A percentile compares a stretch with the other conserved stretches of the same genome.
Evolutionary conservation across 169 alveolate species (phyloP).

Genomic region (Babesia microti): DNA sequence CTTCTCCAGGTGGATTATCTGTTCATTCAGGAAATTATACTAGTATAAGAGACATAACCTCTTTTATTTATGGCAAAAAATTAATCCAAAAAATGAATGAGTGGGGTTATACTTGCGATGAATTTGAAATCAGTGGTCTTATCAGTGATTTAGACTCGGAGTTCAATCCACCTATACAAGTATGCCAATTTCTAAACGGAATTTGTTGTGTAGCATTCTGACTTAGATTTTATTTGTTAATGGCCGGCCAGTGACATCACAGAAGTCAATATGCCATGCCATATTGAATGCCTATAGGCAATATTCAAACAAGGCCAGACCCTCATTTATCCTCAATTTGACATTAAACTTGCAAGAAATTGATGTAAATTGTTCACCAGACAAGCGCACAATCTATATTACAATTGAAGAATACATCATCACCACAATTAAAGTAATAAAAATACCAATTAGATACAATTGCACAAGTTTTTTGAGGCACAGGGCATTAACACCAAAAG

Average conservation of each 20-base stretch:
- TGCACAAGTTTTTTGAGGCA: conserved; percentile 5
- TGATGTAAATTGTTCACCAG: conserved; percentile 59
- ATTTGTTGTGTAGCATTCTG: too few species aligned
- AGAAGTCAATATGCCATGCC: conserved; percentile 41
- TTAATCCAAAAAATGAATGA: conserved; percentile 45
- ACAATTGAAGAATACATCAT: conserved; percentile 44
- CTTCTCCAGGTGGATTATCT: conserved; percentile 30
- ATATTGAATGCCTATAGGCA: conserved; percentile 44
- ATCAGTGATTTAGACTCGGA: too few species aligned
- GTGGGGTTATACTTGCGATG: conserved; percentile 19
- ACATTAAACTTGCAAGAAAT: conserved; percentile 35
- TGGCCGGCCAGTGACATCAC: conserved; percentile 51
- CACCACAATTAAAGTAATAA: conserved; percentile 13
- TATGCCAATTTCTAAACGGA: too few species aligned
- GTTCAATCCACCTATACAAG: too few species aligned
- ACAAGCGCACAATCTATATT: conserved; percentile 49
- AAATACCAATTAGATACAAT: conserved; percentile 7
- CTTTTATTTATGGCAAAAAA: conserved; percentile 40
- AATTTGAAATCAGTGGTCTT: conserved; percentile 12
- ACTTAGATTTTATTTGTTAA: conserved; percentile 50
- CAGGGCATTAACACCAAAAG: conserved; percentile 5
- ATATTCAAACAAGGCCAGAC: conserved; percentile 48
- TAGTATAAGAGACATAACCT: conserved; percentile 30
- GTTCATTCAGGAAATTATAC: conserved; percentile 35
- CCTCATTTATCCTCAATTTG: conserved; percentile 47